phyloP scores from a whole-genome alignment of 2,329 filamentous ascomycete genomes.

The Colletotrichum karsti region DNA sequence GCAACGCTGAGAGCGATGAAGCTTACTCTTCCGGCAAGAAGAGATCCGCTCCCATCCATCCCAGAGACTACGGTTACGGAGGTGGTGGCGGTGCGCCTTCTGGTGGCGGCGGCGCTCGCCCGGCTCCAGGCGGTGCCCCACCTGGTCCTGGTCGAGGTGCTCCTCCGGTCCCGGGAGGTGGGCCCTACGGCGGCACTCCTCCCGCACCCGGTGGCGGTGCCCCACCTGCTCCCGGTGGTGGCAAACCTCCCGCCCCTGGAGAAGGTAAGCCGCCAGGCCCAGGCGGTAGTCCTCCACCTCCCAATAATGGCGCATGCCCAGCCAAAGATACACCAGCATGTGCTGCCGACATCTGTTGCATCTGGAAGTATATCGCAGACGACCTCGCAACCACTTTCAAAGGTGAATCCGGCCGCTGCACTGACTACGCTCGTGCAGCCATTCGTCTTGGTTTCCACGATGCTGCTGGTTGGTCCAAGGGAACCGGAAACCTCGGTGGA shows the following conservation, averaged over 20 bases:
- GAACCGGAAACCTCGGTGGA: slow-evolving; percentile 44
- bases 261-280: background rate
- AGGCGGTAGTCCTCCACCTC: background rate
- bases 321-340: slow-evolving; percentile 38
- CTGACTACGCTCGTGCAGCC: slow-evolving; percentile 49
- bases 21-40: slow-evolving; percentile 14
- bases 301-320: slow-evolving; percentile 16
- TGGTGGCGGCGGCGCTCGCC: background rate
- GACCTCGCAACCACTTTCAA: slow-evolving; percentile 46
- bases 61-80: background rate
- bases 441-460: slow-evolving; percentile 58
- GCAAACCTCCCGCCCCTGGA: background rate
- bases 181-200: background rate
- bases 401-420: slow-evolving; percentile 48
- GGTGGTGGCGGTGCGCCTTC: background rate
- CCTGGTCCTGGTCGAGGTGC: background rate
- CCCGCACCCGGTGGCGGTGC: background rate
- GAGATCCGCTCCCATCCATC: background rate
- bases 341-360: slow-evolving; percentile 48
- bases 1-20: slow-evolving; percentile 34
- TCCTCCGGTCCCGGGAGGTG: background rate
- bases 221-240: background rate
- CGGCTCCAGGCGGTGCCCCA: background rate
- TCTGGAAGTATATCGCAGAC: slow-evolving; percentile 51
- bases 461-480: slow-evolving; percentile 51